Conservation (phyloP, 1,139 yeast genomes). For the Geotrichum australiense region DNA sequence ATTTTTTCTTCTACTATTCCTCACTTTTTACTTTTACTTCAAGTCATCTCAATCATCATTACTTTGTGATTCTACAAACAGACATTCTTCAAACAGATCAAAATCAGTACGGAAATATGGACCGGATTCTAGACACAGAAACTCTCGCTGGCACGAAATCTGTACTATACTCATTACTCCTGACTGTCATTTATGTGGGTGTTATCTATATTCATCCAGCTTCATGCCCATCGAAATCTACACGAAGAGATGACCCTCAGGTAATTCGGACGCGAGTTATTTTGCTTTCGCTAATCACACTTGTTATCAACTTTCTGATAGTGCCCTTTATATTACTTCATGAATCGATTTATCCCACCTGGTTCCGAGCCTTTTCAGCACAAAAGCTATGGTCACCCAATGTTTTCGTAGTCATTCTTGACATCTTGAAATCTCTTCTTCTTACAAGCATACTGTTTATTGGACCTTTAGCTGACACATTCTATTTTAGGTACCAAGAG, state of each 20-base stretch:
- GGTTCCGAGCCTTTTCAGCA: conserved; percentile 21
- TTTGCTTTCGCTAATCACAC: conserved; percentile 33
- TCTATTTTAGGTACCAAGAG: conserved; percentile 26
- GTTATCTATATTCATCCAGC: conserved; percentile 27
- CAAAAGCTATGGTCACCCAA: conserved; percentile 24
- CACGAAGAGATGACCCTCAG: conserved; percentile 29
- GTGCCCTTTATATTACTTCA: conserved; percentile 21
- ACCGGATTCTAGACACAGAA: conserved; percentile 1
- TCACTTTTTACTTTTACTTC: not conserved
- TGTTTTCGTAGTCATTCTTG: conserved; percentile 18
- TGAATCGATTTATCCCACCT: conserved; percentile 20
- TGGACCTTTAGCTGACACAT: conserved; percentile 52
- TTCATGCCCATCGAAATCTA: conserved; percentile 29
- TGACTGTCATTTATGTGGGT: conserved; percentile 28
- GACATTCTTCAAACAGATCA: no score
- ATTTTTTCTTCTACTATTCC: no score
- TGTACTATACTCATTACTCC: conserved; percentile 9
- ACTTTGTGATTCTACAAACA: no score
- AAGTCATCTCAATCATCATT: not conserved
- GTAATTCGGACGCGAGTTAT: conserved; percentile 39
- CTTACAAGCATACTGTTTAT: conserved; percentile 36
- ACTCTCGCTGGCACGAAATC: conserved; percentile 7
- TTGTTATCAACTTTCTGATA: conserved; percentile 31
- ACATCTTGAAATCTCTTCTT: conserved; percentile 28
- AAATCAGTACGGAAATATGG: no score